Base-by-base conservation (phyloP, 139 green algal species). In the Chlorella ohadii region DNA sequence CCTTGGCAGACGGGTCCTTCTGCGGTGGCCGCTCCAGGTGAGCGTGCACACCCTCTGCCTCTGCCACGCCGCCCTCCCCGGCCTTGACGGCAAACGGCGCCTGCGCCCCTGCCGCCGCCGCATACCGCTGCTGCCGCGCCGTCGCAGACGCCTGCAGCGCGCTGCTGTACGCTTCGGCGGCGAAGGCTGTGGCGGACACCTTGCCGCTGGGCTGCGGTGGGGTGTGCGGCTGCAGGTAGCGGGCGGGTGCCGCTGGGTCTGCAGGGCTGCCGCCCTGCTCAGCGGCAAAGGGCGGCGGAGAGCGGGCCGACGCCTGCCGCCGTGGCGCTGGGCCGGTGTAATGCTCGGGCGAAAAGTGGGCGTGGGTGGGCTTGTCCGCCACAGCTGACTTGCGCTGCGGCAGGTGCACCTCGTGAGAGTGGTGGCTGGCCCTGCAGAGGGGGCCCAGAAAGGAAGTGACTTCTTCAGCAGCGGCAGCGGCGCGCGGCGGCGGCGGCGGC, bases 61-160 rank as follows among this genome's bases (percentile, higher is more conserved):
- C 16, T 12, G 68, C 68, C 68, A 75, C 41, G 68, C 68, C 68
- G 36, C 68, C 68, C 17, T 75, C 68, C 2, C 68, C 68, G 0
- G 68, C 71, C 9, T 25, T 78, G 16, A 78, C 71, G 27, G 71
- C 71, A 61, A 64, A 78, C 3, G 71, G 71, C 41, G 71, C 16
- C 15, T 44, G 39, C 27, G 71, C 71, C 4, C 16, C 25, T 25
- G 71, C 71, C 0, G 71, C 71, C 1, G 39, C 41, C 3, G 23
- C 41, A 6, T 33, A 63, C 17, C 71, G 71, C 71, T 64, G 41
- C 71, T 78, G 71, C 71, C 20, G 41, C 22, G 27, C 39, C 31
- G 41, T 27, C 2, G 27, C 39, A 0, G 23, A 6, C 2, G 71
- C 71, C 39, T 34, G 31, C 39, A 3, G 41, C 1, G 71, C 39